Evolutionary conservation across 139 green algal genomes (phyloP), one percentile per base, ranked within the genome.

Genomic region (Mesotaenium endlicherianum): DNA sequence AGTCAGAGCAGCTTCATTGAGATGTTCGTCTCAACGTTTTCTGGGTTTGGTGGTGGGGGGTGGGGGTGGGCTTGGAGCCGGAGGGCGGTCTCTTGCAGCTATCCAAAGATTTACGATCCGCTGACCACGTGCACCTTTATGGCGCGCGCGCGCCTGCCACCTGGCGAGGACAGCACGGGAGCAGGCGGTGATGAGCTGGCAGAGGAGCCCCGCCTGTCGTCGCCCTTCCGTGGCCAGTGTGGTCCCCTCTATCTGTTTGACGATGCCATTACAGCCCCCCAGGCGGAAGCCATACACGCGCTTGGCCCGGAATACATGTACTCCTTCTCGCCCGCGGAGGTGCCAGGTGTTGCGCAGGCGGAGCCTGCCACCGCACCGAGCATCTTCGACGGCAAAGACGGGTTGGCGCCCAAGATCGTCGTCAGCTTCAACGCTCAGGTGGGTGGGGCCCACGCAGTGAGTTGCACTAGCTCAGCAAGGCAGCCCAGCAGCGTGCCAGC

Each of bases 221-320:
- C 77, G 26, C 6, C 80, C 5, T 86, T 86, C 30, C 36, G 77
- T 17, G 80, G 80, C 38, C 80, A 86, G 47, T 43, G 85, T 60
- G 80, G 80, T 0, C 80, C 80, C 3, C 77, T 86, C 44, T 86
- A 86, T 42, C 38, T 86, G 17, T 86, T 86, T 36, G 77, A 84
- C 8, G 80, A 86, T 39, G 14, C 42, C 11, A 59, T 86, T 16
- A 26, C 80, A 20, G 5, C 72, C 4, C 20, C 70, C 20, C 80
- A 86, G 36, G 36, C 76, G n/a, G 77, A n/a, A 20, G 77, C 34
- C 40, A 55, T 86, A 3, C 39, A 80, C 70, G 20, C 30, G 41
- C 70, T 86, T 30, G 80, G 80, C 30, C 70, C 80, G 17, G 70
- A 40, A 20, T 86, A 86, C 70, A 86, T 85, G 38, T 84, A 84